Base-by-base conservation (phyloP, 2,329 filamentous ascomycete species). In the Aspergillus pseudoviridinutans region DNA sequence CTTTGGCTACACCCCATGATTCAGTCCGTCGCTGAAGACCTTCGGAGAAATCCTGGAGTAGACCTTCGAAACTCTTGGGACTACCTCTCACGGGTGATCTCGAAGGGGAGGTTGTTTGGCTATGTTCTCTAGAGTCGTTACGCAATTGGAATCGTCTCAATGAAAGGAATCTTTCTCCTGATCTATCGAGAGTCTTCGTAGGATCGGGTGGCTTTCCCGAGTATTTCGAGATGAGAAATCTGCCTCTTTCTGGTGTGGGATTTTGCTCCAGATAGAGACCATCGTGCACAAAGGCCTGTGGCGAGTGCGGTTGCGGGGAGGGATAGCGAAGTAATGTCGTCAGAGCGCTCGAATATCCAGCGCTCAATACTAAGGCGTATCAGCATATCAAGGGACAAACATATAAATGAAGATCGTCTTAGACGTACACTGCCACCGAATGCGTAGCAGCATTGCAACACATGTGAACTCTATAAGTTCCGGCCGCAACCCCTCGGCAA, bases 381-480 rank as follows among this genome's bases (percentile, higher is more conserved):
- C 24, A 58, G 57, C 27, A 22, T 24, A 53, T 14, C 9, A 25
- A n/a, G 22, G 8, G n/a, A 24, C 49, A 17, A 41, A 29, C 22
- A 32, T 75, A 14, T 7, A 49, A 46, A 47, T n/a, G 35, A 46
- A 6, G 29, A n/a, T 25, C 14, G n/a, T 41, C 14, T 46, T 8
- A 17, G 25, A 66, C 88, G 79, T 77, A 94, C 90, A 78, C 65
- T 92, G 85, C 92, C 92, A 97, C 56, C 93, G 86, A 65, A 97
- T 91, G 52, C 94, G 85, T 49, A 99, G 79, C 25, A 99, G 79
- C 92, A 99, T 97, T 5, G 92, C 88, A 53, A 97, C 86, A 65
- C 92, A 97, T n/a, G 97, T 87, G 55, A 94, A 82, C 68, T 97
- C 91, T 64, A 97, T 86, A 32, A 97, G 78, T 51, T 92, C 86